phyloP scores from a whole-genome alignment of 495 filamentous ascomycete genomes.

The Choiromyces venosus region DNA sequence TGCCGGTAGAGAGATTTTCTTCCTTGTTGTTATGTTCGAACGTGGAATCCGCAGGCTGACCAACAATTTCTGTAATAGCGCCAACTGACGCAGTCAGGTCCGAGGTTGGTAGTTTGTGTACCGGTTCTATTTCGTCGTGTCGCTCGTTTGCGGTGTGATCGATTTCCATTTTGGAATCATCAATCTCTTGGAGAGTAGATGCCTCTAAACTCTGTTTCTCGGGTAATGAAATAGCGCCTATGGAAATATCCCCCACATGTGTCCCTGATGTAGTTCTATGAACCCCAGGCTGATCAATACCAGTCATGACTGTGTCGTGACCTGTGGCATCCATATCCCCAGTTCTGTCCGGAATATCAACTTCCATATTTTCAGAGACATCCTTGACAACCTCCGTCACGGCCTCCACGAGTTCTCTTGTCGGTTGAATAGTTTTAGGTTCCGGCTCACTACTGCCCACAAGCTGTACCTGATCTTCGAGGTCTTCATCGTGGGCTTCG shows the following conservation, averaged over 20 bases:
- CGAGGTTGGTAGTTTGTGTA: neutral
- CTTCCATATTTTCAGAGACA: neutral
- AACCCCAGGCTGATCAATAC: neutral
- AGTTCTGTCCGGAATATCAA: neutral
- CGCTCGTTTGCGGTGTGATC: neutral
- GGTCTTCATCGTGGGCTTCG: constrained; percentile 31
- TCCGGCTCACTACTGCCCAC: constrained; percentile 34
- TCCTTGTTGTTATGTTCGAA: neutral
- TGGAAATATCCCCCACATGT: neutral
- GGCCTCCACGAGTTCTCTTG: constrained; percentile 2
- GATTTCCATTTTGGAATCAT: neutral
- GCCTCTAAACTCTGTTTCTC: neutral
- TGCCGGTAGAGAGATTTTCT: neutral
- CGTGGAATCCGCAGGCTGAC: neutral
- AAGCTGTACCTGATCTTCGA: constrained; percentile 38
- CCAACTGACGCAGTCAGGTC: neutral
- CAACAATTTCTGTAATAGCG: neutral
- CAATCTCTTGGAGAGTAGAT: neutral
- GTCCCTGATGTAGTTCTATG: neutral
- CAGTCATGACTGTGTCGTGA: neutral
- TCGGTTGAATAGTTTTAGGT: constrained; percentile 1
- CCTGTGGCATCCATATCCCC: neutral
- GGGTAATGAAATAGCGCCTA: neutral
- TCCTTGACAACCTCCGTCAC: constrained; percentile 10
- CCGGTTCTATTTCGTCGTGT: neutral